Evolutionary conservation across 1,139 yeast genomes (phyloP).

Genomic region (Blastobotrys apis): DNA sequence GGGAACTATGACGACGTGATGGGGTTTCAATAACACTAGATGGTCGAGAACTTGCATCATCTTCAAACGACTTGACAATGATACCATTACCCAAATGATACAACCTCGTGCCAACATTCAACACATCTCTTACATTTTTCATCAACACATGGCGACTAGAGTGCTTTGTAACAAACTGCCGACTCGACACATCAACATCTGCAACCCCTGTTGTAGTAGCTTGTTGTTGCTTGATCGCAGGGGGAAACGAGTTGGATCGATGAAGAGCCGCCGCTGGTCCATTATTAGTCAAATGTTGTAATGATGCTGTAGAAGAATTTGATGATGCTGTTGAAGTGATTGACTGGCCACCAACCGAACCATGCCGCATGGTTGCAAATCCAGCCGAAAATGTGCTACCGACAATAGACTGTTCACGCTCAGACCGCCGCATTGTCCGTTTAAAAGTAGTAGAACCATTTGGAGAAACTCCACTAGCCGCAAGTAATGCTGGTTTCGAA

Average conservation of each 20-base stretch:
- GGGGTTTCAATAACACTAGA: slow-evolving; percentile 48
- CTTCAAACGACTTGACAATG: slow-evolving; percentile 49
- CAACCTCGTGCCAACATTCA: slow-evolving; percentile 53
- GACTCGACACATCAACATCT: slow-evolving; percentile 37
- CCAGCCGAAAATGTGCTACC: neutral
- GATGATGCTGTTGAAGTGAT: slow-evolving; percentile 11
- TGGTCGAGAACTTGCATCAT: slow-evolving; percentile 41
- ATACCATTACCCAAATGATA: slow-evolving; percentile 51
- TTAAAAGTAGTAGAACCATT: slow-evolving; percentile 8
- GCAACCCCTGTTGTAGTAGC: slow-evolving; percentile 37
- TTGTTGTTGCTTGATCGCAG: slow-evolving; percentile 23
- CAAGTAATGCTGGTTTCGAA: slow-evolving; percentile 45
- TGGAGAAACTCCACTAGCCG: slow-evolving; percentile 21
- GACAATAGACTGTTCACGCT: neutral
- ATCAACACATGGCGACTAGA: slow-evolving; percentile 45
- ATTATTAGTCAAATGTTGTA: slow-evolving; percentile 2
- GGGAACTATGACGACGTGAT: slow-evolving; percentile 38
- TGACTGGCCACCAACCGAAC: slow-evolving; percentile 12
- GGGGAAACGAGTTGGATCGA: slow-evolving; percentile 38
- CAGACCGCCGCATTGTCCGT: neutral
- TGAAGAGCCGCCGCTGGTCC: slow-evolving; percentile 24
- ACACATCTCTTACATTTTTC: slow-evolving; percentile 53
- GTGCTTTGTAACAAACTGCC: slow-evolving; percentile 37
- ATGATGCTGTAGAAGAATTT: slow-evolving; percentile 11
- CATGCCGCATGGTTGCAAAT: slow-evolving; percentile 12